Evolutionary conservation across 225 moss, liverwort and hornwort genomes (phyloP).

Genomic region (Thuidium tamariscinum): DNA sequence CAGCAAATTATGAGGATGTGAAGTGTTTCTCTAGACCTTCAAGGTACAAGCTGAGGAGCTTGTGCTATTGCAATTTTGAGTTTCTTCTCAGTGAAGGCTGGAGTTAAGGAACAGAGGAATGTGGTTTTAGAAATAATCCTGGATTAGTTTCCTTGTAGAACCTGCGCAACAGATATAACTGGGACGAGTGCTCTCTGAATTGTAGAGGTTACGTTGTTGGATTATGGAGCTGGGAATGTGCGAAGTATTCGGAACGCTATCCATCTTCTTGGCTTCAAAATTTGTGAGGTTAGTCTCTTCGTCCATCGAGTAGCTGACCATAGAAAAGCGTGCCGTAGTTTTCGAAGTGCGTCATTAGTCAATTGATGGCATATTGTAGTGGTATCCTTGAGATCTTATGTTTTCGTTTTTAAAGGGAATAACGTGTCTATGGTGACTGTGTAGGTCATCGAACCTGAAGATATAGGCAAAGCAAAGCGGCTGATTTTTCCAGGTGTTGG

Average conservation of each 20-base stretch:
- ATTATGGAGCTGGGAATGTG: conserved; percentile 98
- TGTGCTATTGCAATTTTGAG: background rate
- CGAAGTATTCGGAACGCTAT: conserved; percentile 93
- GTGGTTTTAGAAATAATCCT: background rate
- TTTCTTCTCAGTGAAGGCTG: background rate
- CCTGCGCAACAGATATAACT: background rate
- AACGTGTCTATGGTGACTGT: background rate
- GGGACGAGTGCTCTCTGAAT: conserved; percentile 2
- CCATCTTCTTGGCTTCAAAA: conserved; percentile 73
- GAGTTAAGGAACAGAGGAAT: background rate
- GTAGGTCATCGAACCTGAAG: conserved; percentile 37
- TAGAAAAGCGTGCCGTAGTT: background rate
- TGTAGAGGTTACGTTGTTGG: conserved; percentile 87
- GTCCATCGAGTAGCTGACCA: background rate
- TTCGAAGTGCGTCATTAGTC: background rate
- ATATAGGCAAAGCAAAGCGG: conserved; percentile 66
- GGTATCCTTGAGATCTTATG: background rate
- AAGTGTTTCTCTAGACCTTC: background rate
- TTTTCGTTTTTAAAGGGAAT: background rate
- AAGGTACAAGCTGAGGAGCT: background rate
- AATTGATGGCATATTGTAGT: background rate
- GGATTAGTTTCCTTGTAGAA: background rate
- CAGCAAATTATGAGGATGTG: background rate
- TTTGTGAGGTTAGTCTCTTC: conserved; percentile 42
- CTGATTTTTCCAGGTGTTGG: conserved; percentile 95